Evolutionary conservation across 2,329 filamentous ascomycete species (phyloP).

Genomic region (Stenocarpella maydis): DNA sequence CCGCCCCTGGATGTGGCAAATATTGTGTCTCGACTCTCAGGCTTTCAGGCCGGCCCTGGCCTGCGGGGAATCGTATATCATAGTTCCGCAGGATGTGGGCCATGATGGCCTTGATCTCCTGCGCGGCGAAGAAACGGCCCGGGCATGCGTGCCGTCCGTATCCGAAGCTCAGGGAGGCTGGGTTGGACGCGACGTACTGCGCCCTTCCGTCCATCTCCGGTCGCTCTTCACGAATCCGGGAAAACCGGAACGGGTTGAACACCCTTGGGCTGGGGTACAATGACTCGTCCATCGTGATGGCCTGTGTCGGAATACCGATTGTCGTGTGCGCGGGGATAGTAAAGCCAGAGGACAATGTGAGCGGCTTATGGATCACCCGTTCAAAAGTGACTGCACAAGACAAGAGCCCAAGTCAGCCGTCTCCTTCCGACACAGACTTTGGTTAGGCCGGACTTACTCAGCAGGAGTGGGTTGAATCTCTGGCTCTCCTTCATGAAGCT

Average conservation of each 20-base stretch:
- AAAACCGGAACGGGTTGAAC: slow-evolving; percentile 19
- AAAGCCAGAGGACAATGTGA: slow-evolving; percentile 64
- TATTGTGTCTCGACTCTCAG: slow-evolving; percentile 19
- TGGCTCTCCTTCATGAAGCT: slow-evolving; percentile 45
- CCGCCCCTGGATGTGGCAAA: slow-evolving; percentile 15
- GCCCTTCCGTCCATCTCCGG: slow-evolving; percentile 10
- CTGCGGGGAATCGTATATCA: slow-evolving; percentile 10
- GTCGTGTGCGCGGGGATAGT: slow-evolving; percentile 53
- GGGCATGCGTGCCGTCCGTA: slow-evolving; percentile 27
- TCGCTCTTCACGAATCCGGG: neutral
- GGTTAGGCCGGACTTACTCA: slow-evolving; percentile 44
- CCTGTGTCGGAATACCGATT: slow-evolving; percentile 51
- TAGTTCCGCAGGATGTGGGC: slow-evolving; percentile 16
- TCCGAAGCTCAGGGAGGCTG: slow-evolving; percentile 2
- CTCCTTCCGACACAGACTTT: neutral
- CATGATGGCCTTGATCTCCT: slow-evolving; percentile 31
- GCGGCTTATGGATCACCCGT: slow-evolving; percentile 57
- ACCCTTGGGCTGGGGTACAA: slow-evolving; percentile 46
- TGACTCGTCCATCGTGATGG: slow-evolving; percentile 48
- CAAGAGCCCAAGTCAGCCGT: neutral
- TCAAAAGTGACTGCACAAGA: slow-evolving; percentile 50
- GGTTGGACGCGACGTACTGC: slow-evolving; percentile 22
- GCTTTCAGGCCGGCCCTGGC: slow-evolving; percentile 13
- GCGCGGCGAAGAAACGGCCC: slow-evolving; percentile 21
- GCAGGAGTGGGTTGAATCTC: slow-evolving; percentile 38